Conservation (phyloP, 2,329 filamentous ascomycete genomes). For the Aspergillus aculeatus region DNA sequence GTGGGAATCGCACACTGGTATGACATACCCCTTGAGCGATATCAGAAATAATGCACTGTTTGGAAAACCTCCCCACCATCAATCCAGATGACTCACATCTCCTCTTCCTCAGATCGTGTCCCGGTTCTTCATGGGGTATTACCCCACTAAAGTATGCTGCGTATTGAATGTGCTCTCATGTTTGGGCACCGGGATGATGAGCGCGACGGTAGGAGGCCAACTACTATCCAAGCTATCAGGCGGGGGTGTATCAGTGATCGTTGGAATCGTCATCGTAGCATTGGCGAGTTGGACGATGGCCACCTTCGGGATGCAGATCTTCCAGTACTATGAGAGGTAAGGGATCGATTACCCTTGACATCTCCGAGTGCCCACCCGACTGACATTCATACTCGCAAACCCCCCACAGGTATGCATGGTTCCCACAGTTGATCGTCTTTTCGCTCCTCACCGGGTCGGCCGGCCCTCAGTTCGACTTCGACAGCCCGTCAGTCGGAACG, state of each 20-base stretch:
- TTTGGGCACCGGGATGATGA: conserved; percentile 45
- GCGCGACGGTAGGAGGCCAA: conserved; percentile 45
- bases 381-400: neutral
- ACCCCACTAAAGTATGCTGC: conserved; percentile 42
- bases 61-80: neutral
- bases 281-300: conserved; percentile 37
- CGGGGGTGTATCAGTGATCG: conserved; percentile 37
- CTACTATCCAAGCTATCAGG: conserved; percentile 44
- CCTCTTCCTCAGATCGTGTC: conserved; percentile 34
- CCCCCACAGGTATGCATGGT: conserved; percentile 36
- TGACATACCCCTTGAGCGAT: neutral
- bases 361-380: neutral
- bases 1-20: conserved; percentile 46
- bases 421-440: conserved; percentile 43
- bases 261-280: conserved; percentile 41
- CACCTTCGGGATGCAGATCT: conserved; percentile 42
- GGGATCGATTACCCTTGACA: neutral
- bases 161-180: conserved; percentile 44
- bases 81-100: conserved; percentile 7
- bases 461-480: conserved; percentile 35
- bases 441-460: conserved; percentile 43
- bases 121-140: conserved; percentile 47
- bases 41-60: too few species aligned
- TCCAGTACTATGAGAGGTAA: conserved; percentile 46
- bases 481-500: conserved; percentile 28